Percentiles rank a stretch among this genome's conserved stretches.
These are phyloP conservation scores for Lentinula raphanica DNA, from an alignment of 768 basidiomycete genomes.

Conservation along the genomic window DNA sequence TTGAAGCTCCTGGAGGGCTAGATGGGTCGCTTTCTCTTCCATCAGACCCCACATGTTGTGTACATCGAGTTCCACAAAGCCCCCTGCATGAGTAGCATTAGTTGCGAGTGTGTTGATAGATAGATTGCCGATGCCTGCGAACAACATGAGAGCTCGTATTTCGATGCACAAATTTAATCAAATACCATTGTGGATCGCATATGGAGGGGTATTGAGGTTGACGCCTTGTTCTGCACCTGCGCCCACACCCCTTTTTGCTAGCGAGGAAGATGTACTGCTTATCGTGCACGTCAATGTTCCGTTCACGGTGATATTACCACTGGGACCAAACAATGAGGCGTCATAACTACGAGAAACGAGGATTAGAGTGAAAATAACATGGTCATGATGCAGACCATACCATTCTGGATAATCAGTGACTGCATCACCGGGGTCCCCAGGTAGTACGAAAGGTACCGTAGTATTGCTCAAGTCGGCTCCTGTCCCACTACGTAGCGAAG, in stretches of 20 bases:
- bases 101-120: conserved; percentile 55
- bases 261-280: conserved; percentile 9
- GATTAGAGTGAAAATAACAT: neutral
- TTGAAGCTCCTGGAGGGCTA: conserved; percentile 47
- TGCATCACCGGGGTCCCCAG: conserved; percentile 48
- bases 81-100: conserved; percentile 65
- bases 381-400: conserved; percentile 24
- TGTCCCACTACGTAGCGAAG: conserved; percentile 45
- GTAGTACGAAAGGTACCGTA: conserved; percentile 48
- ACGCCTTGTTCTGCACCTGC: conserved; percentile 42
- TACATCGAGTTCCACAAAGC: conserved; percentile 57
- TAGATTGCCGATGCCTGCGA: conserved; percentile 45
- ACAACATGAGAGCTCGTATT: neutral
- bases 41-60: conserved; percentile 72
- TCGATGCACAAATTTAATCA: neutral
- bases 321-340: conserved; percentile 52
- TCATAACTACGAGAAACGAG: conserved; percentile 46
- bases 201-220: conserved; percentile 56
- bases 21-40: conserved; percentile 63
- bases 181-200: conserved; percentile 68
- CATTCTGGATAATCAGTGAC: conserved; percentile 67
- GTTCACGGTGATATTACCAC: conserved; percentile 72
- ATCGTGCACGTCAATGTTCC: conserved; percentile 50
- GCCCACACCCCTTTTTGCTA: conserved; percentile 43
- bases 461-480: conserved; percentile 53